Conservation (phyloP, 345 rosid genomes). For the Boechera divaricarpa region DNA sequence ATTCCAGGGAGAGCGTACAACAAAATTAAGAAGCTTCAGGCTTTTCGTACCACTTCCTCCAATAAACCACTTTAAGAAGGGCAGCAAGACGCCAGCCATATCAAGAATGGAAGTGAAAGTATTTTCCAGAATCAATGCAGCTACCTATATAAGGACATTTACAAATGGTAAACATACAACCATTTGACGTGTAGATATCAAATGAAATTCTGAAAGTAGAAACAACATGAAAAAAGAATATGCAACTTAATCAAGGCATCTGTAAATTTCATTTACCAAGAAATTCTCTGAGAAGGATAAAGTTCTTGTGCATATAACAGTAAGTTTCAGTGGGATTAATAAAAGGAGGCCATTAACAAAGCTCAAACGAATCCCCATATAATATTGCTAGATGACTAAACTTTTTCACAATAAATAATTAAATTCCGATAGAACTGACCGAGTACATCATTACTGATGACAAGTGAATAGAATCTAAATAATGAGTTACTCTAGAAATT, state of each 20-base stretch:
- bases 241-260: slow-evolving; percentile 5
- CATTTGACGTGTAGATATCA: neutral
- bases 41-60: slow-evolving; percentile 83
- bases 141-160: slow-evolving; percentile 55
- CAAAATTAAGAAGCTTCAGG: slow-evolving; percentile 81
- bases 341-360: slow-evolving; percentile 4
- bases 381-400: neutral
- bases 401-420: neutral
- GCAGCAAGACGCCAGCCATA: slow-evolving; percentile 96
- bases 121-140: slow-evolving; percentile 88
- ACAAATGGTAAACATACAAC: slow-evolving; percentile 25
- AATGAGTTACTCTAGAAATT: neutral
- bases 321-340: neutral
- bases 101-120: slow-evolving; percentile 98
- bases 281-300: neutral
- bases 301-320: neutral
- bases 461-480: slow-evolving; percentile 10
- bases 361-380: neutral
- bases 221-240: neutral
- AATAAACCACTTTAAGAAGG: slow-evolving; percentile 95
- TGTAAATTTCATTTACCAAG: neutral
- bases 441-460: neutral
- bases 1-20: slow-evolving; percentile 98
- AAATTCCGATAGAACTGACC: neutral
- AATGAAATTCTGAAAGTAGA: slow-evolving; percentile 11